Conservation (phyloP, 192 early-diverging fungal genomes). For the Coemansia sp. region DNA sequence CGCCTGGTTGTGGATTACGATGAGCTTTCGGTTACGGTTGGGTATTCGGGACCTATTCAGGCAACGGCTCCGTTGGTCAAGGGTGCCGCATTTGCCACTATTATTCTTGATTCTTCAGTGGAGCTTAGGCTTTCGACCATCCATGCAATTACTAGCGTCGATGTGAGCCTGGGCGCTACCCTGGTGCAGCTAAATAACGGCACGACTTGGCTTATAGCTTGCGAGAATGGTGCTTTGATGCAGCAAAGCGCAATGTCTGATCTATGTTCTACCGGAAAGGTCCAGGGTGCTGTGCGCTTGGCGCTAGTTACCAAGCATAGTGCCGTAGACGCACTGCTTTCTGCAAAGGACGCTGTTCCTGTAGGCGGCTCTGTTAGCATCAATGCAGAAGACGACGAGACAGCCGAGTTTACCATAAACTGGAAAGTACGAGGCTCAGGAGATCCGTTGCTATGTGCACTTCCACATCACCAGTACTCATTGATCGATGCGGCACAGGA, state of each 20-base stretch:
- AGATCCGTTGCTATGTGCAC: slow-evolving; percentile 26
- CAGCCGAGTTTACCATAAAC: slow-evolving; percentile 15
- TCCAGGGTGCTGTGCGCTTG: slow-evolving; percentile 40
- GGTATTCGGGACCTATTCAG: neutral
- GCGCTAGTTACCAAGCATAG: slow-evolving; percentile 22
- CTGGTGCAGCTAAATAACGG: slow-evolving; percentile 40
- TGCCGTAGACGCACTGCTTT: slow-evolving; percentile 17
- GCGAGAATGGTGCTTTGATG: slow-evolving; percentile 8
- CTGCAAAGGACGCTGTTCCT: slow-evolving; percentile 17
- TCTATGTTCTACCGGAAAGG: slow-evolving; percentile 5
- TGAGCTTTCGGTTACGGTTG: slow-evolving; percentile 35
- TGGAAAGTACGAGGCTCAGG: slow-evolving; percentile 17
- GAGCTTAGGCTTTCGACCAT: slow-evolving; percentile 19
- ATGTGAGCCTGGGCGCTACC: slow-evolving; percentile 15
- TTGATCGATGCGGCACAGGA: slow-evolving; percentile 7
- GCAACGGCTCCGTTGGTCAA: slow-evolving; percentile 36
- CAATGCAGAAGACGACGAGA: neutral
- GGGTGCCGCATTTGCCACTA: slow-evolving; percentile 45
- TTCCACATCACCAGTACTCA: slow-evolving; percentile 45
- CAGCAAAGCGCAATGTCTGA: slow-evolving; percentile 16
- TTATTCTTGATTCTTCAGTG: slow-evolving; percentile 14
- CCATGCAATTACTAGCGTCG: slow-evolving; percentile 35
- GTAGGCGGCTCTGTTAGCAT: slow-evolving; percentile 36
- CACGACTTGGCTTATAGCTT: slow-evolving; percentile 39
- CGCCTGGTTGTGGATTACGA: slow-evolving; percentile 29